Percentiles rank a stretch among this genome's conserved stretches.
phyloP scores from a whole-genome alignment of 2,329 filamentous ascomycete species.

The Hypocrella siamensis region DNA sequence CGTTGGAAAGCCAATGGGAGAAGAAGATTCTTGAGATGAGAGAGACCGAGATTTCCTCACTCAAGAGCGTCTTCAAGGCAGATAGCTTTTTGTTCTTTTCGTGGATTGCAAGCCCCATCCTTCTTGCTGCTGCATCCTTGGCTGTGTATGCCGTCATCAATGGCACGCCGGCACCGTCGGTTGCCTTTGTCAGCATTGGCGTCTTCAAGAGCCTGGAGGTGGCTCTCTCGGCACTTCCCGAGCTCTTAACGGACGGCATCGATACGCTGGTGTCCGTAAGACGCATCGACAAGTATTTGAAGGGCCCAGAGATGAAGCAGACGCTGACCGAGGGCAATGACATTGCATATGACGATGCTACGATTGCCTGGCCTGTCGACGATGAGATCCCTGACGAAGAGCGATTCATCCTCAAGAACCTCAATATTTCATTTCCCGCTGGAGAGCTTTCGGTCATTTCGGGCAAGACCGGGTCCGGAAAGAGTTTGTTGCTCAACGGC shows the following conservation, averaged over 20 bases:
- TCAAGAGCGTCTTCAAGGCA: conserved; percentile 50
- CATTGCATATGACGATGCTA: conserved; percentile 50
- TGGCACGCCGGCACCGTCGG: conserved; percentile 48
- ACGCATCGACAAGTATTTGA: conserved; percentile 57
- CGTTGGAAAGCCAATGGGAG: conserved; percentile 61
- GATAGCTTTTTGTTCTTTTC: conserved; percentile 49
- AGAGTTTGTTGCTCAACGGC: conserved; percentile 57
- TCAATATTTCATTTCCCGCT: conserved; percentile 51
- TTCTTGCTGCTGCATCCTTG: conserved; percentile 57
- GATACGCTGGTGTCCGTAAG: conserved; percentile 60
- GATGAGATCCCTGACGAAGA: conserved; percentile 38
- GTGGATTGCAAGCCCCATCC: conserved; percentile 59
- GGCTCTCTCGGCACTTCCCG: conserved; percentile 54
- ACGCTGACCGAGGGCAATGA: conserved; percentile 38
- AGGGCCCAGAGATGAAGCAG: conserved; percentile 45
- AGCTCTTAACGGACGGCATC: conserved; percentile 53
- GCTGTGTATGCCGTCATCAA: conserved; percentile 50
- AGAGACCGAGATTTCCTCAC: conserved; percentile 47
- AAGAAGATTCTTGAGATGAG: conserved; percentile 46
- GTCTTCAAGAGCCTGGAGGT: conserved; percentile 62
- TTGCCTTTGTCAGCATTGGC: conserved; percentile 66
- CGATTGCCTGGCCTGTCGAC: conserved; percentile 61
- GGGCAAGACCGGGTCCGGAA: conserved; percentile 64
- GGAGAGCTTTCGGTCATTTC: conserved; percentile 60
- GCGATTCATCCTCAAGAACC: conserved; percentile 47